Base-by-base conservation (phyloP, 2,329 filamentous ascomycete species). In the Arthroderma sp. region DNA sequence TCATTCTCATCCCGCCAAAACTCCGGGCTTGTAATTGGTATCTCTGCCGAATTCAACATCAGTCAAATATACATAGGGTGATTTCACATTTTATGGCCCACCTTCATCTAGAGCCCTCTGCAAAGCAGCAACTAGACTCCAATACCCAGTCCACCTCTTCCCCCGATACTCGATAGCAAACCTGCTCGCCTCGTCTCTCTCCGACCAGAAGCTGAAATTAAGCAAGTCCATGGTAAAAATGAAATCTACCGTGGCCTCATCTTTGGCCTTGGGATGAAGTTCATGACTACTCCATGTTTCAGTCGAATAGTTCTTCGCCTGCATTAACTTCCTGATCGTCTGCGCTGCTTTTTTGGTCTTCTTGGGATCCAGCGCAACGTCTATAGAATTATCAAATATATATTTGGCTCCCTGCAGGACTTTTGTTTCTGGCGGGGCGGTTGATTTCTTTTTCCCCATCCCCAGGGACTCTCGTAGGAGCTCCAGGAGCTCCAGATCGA, bases 121-220 rank as follows among this genome's bases (percentile, higher is more conserved):
- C 55, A 98, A 63, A 22, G 83, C 77, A 27, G 91, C 91, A 15
- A 96, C 86, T 45, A 98, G 67, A 61, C 87, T 94, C 81, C 85
- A 94, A 64, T 98, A 98, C 3, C 91, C 91, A 0, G 87, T 95
- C 86, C 87, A 96, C 46, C 66, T 77, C 62, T 77, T 81, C 29
- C 78, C 87, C 38, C 74, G 75, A 63, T 95, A 96, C 46, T 85
- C 80, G 36, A 98, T 75, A 6, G 83, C 75, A 62, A 89, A 98
- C 7, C 86, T 74, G 55, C 89, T 79, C 28, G 52, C 50, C 4
- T 78, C 73, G 7, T 83, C 80, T 2, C 63, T 57, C 48, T 85
- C 81, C 9, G 86, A 93, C 91, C 91, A 98, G 63, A 98, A 98
- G 22, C 82, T 93, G 60, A 96, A 98, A 61, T 98, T 98, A 42